A percentile compares a stretch with the other conserved stretches of the same genome.
Evolutionary conservation across 257 asterid genomes (phyloP).

Genomic region (Solanum dulcamara): DNA sequence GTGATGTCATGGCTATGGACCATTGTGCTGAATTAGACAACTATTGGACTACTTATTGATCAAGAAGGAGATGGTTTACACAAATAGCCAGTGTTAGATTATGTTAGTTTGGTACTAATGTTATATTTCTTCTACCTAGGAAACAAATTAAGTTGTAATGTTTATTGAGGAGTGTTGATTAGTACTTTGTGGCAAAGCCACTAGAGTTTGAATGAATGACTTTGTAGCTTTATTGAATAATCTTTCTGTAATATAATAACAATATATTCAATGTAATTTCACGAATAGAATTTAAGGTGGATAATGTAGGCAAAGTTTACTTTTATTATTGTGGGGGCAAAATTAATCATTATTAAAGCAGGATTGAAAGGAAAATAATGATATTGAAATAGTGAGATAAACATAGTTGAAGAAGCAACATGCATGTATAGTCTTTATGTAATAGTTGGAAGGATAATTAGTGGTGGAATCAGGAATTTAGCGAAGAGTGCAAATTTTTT

Average conservation of each 20-base stretch:
- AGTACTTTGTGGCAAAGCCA: background rate
- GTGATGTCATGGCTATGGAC: conserved; percentile 47
- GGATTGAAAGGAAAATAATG: too few species aligned
- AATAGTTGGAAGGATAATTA: too few species aligned
- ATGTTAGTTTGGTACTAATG: background rate
- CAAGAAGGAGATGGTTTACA: background rate
- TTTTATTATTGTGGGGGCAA: background rate
- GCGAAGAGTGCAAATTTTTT: too few species aligned
- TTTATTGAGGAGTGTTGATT: background rate
- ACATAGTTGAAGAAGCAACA: too few species aligned
- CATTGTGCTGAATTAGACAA: conserved; percentile 56
- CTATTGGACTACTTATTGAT: conserved; percentile 54
- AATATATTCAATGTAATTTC: background rate
- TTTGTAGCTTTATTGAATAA: background rate
- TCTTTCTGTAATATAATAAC: background rate
- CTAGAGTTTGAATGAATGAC: background rate
- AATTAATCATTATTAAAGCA: too few species aligned
- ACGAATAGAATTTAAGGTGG: background rate
- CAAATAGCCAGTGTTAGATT: background rate
- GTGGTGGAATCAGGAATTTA: too few species aligned
- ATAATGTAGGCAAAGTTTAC: rapidly evolving
- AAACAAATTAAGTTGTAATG: background rate
- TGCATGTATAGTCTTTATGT: too few species aligned
- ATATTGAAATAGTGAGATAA: too few species aligned
- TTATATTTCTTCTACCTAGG: background rate